Evolutionary conservation across 2,329 filamentous ascomycete genomes (phyloP), one percentile per base, ranked within the genome.

Genomic region (Monilinia fructigena): DNA sequence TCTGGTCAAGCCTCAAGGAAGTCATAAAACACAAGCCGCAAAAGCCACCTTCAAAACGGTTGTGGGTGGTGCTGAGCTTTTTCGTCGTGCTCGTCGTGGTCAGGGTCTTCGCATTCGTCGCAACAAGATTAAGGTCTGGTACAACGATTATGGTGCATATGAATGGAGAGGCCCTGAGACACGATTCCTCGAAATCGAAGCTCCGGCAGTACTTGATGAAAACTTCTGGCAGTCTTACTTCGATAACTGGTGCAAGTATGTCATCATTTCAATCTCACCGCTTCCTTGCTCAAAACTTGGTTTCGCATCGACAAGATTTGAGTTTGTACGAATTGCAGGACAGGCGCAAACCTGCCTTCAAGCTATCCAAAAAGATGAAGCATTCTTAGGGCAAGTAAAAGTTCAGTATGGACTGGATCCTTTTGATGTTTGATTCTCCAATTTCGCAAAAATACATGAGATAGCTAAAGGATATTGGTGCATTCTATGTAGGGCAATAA

Each of bases 141-240:
- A 65, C 63, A 65, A 65, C 40, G 55, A 65, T 1, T 61, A 60
- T 20, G 63, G 63, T 2, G 45, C 63, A 5, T 53, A 53, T 20
- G 63, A 60, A 3, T 65, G 63, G 63, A 28, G 18, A 26, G 63
- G 63, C 2, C 42, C 42, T 1, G 55, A 65, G 16, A 65, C 63
- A 6, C 55, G 63, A 16, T 65, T 56, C n/a, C 20, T 65, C 8
- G 55, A 65, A 5, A 65, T 65, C 10, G 55, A 65, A 16, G 45
- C 63, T 0, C 63, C 63, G 14, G 20, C 1, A 2, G 5, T 31
- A 3, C 48, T 60, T 12, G 47, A 61, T 11, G n/a, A 59, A 2
- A 4, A 26, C 3, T 65, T 60, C n/a, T 65, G 63, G 63, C 35
- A 54, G 7, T 23, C n/a, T 1, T 50, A 60, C 2, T 65, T 65